Evolutionary conservation across 306 rosid species (phyloP).

Genomic region (Corylus avellana): DNA sequence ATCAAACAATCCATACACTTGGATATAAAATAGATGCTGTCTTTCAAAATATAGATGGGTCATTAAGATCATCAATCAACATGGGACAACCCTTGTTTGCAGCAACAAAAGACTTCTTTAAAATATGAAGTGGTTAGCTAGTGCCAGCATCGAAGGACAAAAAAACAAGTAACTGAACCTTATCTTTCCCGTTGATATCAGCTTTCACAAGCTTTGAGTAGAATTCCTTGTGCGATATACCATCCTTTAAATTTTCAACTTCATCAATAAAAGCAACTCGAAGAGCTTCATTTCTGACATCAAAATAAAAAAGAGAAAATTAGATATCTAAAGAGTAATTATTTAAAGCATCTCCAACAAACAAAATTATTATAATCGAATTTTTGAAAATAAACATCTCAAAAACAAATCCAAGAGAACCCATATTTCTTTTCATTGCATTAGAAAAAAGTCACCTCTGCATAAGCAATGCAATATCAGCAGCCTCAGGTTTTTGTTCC

Average conservation of each 20-base stretch:
- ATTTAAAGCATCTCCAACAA: neutral
- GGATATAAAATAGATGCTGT: neutral
- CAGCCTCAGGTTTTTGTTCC: slow-evolving; percentile 91
- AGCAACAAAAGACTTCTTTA: neutral
- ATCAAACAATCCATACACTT: neutral
- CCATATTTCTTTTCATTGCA: neutral
- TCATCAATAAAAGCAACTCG: slow-evolving; percentile 91
- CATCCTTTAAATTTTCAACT: slow-evolving; percentile 77
- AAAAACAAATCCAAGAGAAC: neutral
- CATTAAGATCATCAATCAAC: neutral
- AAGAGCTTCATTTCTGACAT: slow-evolving; percentile 85
- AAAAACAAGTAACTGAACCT: slow-evolving; percentile 51
- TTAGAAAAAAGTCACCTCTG: slow-evolving; percentile 56
- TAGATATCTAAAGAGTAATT: slow-evolving; percentile 8
- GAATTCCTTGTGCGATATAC: slow-evolving; percentile 65
- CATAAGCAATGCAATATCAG: slow-evolving; percentile 92
- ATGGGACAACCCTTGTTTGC: neutral
- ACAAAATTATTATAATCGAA: neutral
- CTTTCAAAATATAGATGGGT: neutral
- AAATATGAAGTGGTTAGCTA: neutral
- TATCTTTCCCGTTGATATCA: slow-evolving; percentile 88
- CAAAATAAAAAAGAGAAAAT: slow-evolving; percentile 16
- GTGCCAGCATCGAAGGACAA: neutral
- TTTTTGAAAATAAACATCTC: neutral
- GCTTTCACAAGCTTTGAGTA: slow-evolving; percentile 92